Conservation (phyloP, 2,329 filamentous ascomycete species). For the Cladosporium cucumerinum region DNA sequence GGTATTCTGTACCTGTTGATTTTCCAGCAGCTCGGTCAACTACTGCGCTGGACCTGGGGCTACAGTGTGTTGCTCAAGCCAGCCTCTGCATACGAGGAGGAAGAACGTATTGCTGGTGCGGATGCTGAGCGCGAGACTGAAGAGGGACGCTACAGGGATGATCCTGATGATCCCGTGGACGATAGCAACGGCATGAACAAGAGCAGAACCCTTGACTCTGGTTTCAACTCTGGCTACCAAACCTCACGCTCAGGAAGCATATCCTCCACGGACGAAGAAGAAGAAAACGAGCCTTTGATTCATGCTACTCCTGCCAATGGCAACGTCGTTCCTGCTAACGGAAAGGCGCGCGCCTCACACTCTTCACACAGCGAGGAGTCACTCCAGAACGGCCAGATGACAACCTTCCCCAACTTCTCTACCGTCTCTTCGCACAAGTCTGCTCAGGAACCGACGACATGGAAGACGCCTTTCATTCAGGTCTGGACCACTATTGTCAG, state of each 20-base stretch:
- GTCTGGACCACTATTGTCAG: conserved; percentile 21
- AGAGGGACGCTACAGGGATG: conserved; percentile 55
- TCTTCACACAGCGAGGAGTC: conserved; percentile 20
- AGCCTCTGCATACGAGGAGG: conserved; percentile 67
- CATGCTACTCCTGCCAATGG: conserved; percentile 48
- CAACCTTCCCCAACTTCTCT: conserved; percentile 40
- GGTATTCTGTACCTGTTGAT: conserved; percentile 95
- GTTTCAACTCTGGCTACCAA: conserved; percentile 46
- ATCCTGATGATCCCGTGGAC: conserved; percentile 42
- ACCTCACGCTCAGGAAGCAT: conserved; percentile 38
- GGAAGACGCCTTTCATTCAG: conserved; percentile 20
- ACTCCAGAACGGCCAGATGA: conserved; percentile 53
- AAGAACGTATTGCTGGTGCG: conserved; percentile 58
- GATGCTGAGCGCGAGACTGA: conserved; percentile 41
- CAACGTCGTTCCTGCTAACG: conserved; percentile 42
- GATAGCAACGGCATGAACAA: conserved; percentile 34
- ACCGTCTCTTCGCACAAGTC: conserved; percentile 20
- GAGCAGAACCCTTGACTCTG: conserved; percentile 36
- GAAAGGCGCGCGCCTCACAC: conserved; percentile 18
- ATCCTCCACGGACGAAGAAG: conserved; percentile 23
- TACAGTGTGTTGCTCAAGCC: conserved; percentile 93
- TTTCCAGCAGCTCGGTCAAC: conserved; percentile 94
- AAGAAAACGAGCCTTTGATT: conserved; percentile 29
- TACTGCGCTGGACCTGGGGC: conserved; percentile 97
- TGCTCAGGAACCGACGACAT: conserved; percentile 22